Conservation (phyloP, 2,329 filamentous ascomycete genomes). For the Helminthosporium solani region DNA sequence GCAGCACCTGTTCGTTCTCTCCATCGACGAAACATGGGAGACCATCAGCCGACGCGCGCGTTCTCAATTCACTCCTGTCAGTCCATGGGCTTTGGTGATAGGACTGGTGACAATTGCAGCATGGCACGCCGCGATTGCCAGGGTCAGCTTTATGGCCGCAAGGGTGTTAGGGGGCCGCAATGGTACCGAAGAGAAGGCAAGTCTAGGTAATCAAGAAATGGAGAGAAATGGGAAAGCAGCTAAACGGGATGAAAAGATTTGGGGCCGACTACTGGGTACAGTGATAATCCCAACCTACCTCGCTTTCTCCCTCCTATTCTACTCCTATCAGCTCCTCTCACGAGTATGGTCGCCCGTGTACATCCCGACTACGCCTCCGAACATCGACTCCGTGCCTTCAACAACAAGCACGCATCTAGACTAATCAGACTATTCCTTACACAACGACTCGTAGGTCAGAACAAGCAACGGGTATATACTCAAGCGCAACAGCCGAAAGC, state of each 20-base stretch:
- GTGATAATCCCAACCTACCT: background rate
- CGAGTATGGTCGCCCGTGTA: constrained; percentile 11
- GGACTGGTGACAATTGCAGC: constrained; percentile 10
- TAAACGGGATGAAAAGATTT: background rate
- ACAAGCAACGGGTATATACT: no score
- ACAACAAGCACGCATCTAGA: no score
- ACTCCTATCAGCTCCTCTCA: background rate
- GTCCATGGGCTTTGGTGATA: constrained; percentile 4
- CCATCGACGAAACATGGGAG: constrained; percentile 16
- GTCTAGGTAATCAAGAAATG: background rate
- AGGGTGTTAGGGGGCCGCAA: background rate
- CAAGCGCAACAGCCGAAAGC: no score
- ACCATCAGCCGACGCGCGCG: constrained; percentile 16
- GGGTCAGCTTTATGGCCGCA: background rate
- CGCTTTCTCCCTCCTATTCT: background rate
- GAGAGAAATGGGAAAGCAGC: background rate
- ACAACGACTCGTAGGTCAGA: no score
- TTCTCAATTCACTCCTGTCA: constrained; percentile 10
- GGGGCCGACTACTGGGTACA: constrained; percentile 12
- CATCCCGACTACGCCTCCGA: background rate
- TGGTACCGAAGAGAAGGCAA: background rate
- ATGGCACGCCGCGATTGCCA: constrained; percentile 17
- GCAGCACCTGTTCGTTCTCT: constrained; percentile 17
- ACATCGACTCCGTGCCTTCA: no score
- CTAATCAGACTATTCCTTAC: no score